Evolutionary conservation across 169 alveolate species (phyloP).

Genomic region (Toxoplasma gondii): DNA sequence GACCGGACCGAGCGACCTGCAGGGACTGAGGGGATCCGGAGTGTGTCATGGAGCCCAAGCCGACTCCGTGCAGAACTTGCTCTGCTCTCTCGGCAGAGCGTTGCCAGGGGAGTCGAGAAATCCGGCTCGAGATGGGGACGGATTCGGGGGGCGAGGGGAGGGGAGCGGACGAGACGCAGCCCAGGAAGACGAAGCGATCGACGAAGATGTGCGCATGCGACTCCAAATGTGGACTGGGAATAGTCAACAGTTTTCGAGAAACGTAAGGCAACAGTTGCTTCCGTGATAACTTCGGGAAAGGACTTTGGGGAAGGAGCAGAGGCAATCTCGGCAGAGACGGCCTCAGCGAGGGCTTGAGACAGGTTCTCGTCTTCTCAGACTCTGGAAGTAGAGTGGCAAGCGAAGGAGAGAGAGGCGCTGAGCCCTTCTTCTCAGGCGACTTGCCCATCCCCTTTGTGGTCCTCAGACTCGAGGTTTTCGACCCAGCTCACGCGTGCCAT

Average conservation of each 20-base stretch:
- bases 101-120: no score
- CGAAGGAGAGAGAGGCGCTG: no score
- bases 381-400: no score
- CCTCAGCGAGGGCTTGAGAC: no score
- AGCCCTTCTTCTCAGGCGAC: no score
- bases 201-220: background rate
- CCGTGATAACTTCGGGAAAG: no score
- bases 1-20: background rate
- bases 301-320: no score
- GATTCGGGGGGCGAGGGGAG: background rate
- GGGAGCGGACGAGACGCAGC: background rate
- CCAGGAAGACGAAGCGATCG: background rate
- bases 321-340: no score
- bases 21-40: background rate
- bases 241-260: conserved; percentile 32
- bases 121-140: background rate
- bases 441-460: no score
- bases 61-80: background rate
- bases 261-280: background rate
- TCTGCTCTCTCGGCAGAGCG: background rate
- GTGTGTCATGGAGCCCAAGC: background rate
- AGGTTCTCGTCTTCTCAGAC: no score
- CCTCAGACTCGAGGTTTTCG: no score
- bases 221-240: conserved; percentile 28
- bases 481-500: no score